Conservation (phyloP, 1,139 yeast genomes). For the Scheffersomyces cryptocercus region DNA sequence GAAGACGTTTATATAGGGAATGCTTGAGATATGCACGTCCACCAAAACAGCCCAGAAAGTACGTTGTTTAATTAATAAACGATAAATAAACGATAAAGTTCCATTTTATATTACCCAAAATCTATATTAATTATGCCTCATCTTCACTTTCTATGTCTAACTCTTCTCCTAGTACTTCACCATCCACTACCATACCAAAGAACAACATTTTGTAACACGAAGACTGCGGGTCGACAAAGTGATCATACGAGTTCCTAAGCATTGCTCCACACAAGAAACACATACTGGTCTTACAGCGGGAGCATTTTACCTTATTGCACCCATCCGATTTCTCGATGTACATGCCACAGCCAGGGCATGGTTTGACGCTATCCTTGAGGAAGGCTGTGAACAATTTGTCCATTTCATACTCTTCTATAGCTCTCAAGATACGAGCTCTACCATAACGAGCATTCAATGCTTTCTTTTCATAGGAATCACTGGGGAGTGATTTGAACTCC, state of each 20-base stretch:
- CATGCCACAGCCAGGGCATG: constrained; percentile 58
- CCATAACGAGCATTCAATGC: constrained; percentile 55
- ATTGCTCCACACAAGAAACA: constrained; percentile 58
- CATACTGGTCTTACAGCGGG: constrained; percentile 49
- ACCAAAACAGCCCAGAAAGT: constrained; percentile 7
- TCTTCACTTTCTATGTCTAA: constrained; percentile 19
- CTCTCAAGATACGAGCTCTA: constrained; percentile 38
- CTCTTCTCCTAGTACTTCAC: too few relatives aligned
- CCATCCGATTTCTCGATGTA: constrained; percentile 65
- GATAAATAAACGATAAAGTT: neutral
- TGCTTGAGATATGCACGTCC: constrained; percentile 43
- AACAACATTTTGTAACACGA: constrained; percentile 56
- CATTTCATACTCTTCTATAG: constrained; percentile 47
- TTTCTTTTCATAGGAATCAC: constrained; percentile 29
- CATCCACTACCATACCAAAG: constrained; percentile 47
- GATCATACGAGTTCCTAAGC: constrained; percentile 46
- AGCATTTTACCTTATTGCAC: constrained; percentile 67
- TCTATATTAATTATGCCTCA: constrained; percentile 3
- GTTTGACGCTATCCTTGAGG: constrained; percentile 38
- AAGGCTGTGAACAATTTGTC: constrained; percentile 51
- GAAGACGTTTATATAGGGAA: constrained; percentile 55
- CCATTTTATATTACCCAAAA: too few relatives aligned
- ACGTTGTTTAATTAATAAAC: neutral
- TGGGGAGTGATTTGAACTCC: constrained; percentile 30
- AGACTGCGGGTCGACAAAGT: constrained; percentile 44